Conservation (phyloP, 257 asterid genomes). For the Prunella vulgaris region DNA sequence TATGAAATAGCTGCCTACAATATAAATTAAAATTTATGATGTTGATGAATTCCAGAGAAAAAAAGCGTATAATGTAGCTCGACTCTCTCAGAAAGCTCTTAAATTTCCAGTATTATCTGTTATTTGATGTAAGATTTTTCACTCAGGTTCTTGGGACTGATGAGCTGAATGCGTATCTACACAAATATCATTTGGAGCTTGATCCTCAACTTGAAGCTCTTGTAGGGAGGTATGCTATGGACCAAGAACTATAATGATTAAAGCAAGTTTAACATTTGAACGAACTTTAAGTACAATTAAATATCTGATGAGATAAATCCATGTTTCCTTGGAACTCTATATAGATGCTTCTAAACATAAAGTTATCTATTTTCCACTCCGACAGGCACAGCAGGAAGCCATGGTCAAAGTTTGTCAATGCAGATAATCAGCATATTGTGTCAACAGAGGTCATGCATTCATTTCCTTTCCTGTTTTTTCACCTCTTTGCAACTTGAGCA, state of each 20-base stretch:
- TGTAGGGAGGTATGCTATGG: slow-evolving; percentile 70
- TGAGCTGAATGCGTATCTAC: slow-evolving; percentile 87
- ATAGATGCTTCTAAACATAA: not conserved
- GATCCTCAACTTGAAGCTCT: slow-evolving; percentile 91
- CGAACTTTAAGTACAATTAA: not conserved
- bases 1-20: not conserved
- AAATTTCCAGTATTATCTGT: not conserved
- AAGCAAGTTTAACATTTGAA: not conserved
- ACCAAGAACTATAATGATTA: not conserved
- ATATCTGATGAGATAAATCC: slow-evolving; percentile 4
- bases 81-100: not conserved
- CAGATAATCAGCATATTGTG: slow-evolving; percentile 83
- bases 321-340: not conserved
- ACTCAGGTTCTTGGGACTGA: slow-evolving; percentile 92
- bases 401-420: slow-evolving; percentile 80
- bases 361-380: slow-evolving; percentile 3
- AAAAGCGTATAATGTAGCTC: not conserved
- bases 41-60: not conserved
- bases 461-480: not conserved
- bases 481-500: not conserved
- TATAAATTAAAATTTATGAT: not conserved
- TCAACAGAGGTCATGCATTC: slow-evolving; percentile 70
- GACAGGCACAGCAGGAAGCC: slow-evolving; percentile 91
- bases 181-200: slow-evolving; percentile 76
- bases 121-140: slow-evolving; percentile 24